phyloP scores from a whole-genome alignment of 306 rosid genomes.

The Glycine tomentella region DNA sequence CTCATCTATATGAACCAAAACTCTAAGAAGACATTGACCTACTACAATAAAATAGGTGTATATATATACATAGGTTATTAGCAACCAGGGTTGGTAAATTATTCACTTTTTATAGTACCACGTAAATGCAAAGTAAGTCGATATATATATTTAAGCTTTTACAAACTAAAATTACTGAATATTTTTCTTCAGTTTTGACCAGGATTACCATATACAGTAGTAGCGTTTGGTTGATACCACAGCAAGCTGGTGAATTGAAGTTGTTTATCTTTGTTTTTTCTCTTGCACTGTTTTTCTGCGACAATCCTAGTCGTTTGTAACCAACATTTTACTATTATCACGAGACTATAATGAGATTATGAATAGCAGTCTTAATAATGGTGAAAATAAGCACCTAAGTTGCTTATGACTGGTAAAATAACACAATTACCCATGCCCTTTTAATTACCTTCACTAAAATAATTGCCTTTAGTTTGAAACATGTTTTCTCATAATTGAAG shows the following conservation, averaged over 20 bases:
- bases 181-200: not conserved
- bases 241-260: not conserved
- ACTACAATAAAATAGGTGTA: not conserved
- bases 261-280: not conserved
- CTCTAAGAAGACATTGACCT: not conserved
- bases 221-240: not conserved
- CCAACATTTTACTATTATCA: not conserved
- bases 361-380: not conserved
- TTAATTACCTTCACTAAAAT: too few relatives aligned
- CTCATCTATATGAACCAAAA: not conserved
- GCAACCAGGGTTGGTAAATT: not conserved
- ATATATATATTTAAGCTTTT: not conserved
- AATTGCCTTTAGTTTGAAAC: not conserved
- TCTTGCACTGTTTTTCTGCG: not conserved
- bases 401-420: not conserved
- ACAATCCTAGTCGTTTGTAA: not conserved
- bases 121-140: not conserved
- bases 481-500: not conserved
- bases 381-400: not conserved
- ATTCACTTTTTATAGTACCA: not conserved
- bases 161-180: not conserved
- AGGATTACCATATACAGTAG: not conserved
- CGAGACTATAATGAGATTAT: not conserved
- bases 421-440: not conserved
- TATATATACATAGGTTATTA: not conserved